A percentile compares a stretch with the other conserved stretches of the same genome.
Conservation (phyloP, 192 early-diverging fungal genomes). For the Coemansia javaensis region DNA sequence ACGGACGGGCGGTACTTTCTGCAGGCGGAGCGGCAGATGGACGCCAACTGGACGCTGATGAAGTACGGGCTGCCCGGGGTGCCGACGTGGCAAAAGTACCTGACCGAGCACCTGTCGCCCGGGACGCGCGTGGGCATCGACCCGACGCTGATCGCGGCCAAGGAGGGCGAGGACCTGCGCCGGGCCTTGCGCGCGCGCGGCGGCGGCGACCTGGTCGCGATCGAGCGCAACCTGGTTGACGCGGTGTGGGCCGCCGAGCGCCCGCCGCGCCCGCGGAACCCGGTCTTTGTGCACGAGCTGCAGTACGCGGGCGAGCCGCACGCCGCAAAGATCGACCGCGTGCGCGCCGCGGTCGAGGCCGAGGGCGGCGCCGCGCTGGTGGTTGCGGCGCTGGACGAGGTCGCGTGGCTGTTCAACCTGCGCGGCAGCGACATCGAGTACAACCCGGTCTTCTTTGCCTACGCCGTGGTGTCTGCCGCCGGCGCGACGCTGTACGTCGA, state of each 20-base stretch:
- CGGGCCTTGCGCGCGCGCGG: slow-evolving; percentile 53
- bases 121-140: slow-evolving; percentile 89
- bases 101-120: slow-evolving; percentile 64
- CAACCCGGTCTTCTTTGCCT: slow-evolving; percentile 96
- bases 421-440: slow-evolving; percentile 93
- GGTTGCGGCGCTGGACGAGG: slow-evolving; percentile 88
- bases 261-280: slow-evolving; percentile 67
- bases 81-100: slow-evolving; percentile 86
- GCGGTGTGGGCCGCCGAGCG: slow-evolving; percentile 69
- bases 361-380: slow-evolving; percentile 68
- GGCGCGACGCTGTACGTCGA: slow-evolving; percentile 74
- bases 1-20: slow-evolving; percentile 98
- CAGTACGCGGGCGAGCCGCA: slow-evolving; percentile 62
- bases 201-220: slow-evolving; percentile 60
- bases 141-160: slow-evolving; percentile 74
- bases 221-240: slow-evolving; percentile 82
- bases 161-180: slow-evolving; percentile 57
- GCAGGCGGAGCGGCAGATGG: slow-evolving; percentile 89
- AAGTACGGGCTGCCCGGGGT: slow-evolving; percentile 84
- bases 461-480: slow-evolving; percentile 72
- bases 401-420: slow-evolving; percentile 96
- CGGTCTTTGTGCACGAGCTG: slow-evolving; percentile 61
- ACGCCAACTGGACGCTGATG: slow-evolving; percentile 90
- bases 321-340: slow-evolving; percentile 63
- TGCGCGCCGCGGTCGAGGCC: slow-evolving; percentile 66